A percentile compares a stretch with the other conserved stretches of the same genome.
These are phyloP conservation scores for Lepraria neglecta DNA, from an alignment of 495 filamentous ascomycete species.

Conservation along the genomic window DNA sequence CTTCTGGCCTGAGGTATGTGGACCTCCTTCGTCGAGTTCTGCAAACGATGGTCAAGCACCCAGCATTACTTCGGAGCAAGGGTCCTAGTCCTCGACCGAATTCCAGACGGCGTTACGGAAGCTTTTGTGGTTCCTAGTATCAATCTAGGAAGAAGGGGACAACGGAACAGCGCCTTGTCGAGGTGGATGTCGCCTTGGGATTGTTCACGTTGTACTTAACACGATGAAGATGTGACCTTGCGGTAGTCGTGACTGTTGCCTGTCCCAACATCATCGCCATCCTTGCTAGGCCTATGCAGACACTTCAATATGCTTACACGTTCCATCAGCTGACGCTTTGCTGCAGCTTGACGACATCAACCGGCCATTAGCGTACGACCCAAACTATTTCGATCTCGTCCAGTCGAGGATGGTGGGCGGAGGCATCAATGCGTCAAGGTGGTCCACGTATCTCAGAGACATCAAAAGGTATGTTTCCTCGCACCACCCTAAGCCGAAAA, in stretches of 20 bases:
- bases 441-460: constrained; percentile 74
- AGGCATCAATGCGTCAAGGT: constrained; percentile 70
- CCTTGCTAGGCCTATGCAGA: background rate
- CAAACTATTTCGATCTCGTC: constrained; percentile 80
- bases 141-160: too few relatives aligned
- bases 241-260: too few relatives aligned
- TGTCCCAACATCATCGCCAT: too few relatives aligned
- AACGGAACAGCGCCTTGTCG: too few relatives aligned
- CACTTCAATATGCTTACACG: background rate
- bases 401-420: constrained; percentile 75
- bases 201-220: too few relatives aligned
- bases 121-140: too few relatives aligned
- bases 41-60: constrained; percentile 1
- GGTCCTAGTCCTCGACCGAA: too few relatives aligned
- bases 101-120: too few relatives aligned
- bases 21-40: background rate
- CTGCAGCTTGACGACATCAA: constrained; percentile 70
- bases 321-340: constrained; percentile 6
- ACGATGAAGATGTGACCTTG: too few relatives aligned
- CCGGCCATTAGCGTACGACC: constrained; percentile 63
- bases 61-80: background rate
- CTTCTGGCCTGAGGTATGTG: constrained; percentile 59
- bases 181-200: too few relatives aligned
- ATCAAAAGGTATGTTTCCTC: constrained; percentile 50
- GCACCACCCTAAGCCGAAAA: background rate